These are phyloP conservation scores for Neurospora terricola DNA, from an alignment of 495 filamentous ascomycete genomes.

Conservation along the genomic window DNA sequence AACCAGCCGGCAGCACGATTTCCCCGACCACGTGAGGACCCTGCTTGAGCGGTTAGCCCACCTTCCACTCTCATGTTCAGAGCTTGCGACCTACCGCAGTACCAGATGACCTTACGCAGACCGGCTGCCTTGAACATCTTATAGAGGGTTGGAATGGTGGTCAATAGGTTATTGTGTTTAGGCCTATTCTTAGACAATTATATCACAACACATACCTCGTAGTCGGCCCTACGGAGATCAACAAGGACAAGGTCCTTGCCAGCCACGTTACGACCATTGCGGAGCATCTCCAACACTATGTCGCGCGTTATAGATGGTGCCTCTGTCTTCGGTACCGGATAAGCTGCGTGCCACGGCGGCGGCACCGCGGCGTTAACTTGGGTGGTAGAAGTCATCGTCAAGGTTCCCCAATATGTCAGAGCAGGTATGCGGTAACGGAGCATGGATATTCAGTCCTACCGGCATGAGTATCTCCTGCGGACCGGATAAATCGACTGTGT, in stretches of 20 bases:
- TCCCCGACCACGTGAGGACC: constrained; percentile 53
- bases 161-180: neutral
- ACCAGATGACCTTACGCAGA: constrained; percentile 50
- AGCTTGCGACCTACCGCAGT: constrained; percentile 42
- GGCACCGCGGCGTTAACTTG: neutral
- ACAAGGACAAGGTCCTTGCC: constrained; percentile 49
- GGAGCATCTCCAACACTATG: constrained; percentile 17
- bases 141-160: constrained; percentile 48
- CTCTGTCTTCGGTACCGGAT: constrained; percentile 13
- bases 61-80: constrained; percentile 4
- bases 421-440: too few species aligned
- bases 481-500: too few species aligned
- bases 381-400: too few species aligned
- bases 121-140: constrained; percentile 40
- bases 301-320: constrained; percentile 16
- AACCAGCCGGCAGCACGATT: constrained; percentile 56
- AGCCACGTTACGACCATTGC: constrained; percentile 4
- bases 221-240: constrained; percentile 52
- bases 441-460: too few species aligned
- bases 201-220: constrained; percentile 36
- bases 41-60: neutral
- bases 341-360: constrained; percentile 20
- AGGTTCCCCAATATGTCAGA: too few species aligned
- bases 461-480: too few species aligned
- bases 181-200: neutral